Evolutionary conservation across 129 eudicot genomes (phyloP), one percentile per base, ranked within the genome.

Genomic region (Cynara cardunculus): DNA sequence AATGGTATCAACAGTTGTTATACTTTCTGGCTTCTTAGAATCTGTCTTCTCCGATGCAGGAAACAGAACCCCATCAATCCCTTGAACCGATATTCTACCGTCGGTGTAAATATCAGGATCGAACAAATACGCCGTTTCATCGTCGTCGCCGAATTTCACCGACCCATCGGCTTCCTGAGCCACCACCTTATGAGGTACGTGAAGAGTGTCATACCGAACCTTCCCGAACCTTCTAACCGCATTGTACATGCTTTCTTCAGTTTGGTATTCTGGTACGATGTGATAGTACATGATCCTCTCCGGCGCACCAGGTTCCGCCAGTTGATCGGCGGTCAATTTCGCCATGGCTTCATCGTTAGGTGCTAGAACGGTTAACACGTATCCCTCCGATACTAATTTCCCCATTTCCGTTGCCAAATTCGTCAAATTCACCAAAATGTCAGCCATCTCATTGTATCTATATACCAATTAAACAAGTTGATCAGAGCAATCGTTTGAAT

Each of bases 311-410:
- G 97, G 96, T 37, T 94, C 98, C 12, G 92, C 87, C 69, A 94
- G 82, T 62, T 94, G 98, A 69, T 94, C 98, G 7, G 97, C 88
- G 4, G 98, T 90, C 37, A 94, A 18, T 83, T 90, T 89, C 2
- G 96, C 97, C 98, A 94, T 92, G 24, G 98, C 98, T 77, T 94
- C 98, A 28, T 94, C 98, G 76, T 94, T 94, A 2, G 98, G 98
- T 2, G 96, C 97, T 31, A 94, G 69, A 1, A 94, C 94, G 16
- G 98, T 94, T 69, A 94, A 68, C 0, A 89, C 94, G 69, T 94
- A 94, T n/a, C 98, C 98, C 74, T 94, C 98, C 0, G 97, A 91
- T 4, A 94, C 96, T 4, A 94, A 56, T 74, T 87, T 84, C 34
- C 97, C 98, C 98, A 94, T 90, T 75, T 94, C 98, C 0, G 98